Base-by-base conservation (phyloP, 176 grass and related monocot genomes). In the Bromus sterilis region DNA sequence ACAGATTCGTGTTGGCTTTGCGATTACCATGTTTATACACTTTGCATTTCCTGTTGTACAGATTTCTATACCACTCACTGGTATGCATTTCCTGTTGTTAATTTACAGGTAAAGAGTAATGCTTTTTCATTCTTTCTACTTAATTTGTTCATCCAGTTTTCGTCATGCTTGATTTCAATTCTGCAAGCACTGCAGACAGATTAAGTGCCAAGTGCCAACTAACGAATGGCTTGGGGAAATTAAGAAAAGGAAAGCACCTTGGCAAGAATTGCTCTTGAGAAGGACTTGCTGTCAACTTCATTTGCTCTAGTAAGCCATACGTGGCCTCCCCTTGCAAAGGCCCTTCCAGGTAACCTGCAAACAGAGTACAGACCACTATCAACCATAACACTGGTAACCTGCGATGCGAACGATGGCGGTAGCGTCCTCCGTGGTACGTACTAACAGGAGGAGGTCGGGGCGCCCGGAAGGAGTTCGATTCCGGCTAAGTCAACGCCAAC, bases 201-300 rank as follows among this genome's bases (percentile, higher is more conserved):
- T n/a, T n/a, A n/a, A n/a, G n/a, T n/a, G n/a, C 16, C 31, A 30
- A 35, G 37, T 10, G 29, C 26, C 37, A 23, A 67, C 0, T 71
- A 43, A 30, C 11, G 9, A 32, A 39, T 51, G 26, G 7, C 23
- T 16, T 1, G 0, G 8, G 4, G 2, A n/a, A 76, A 66, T 16
- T 1, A 61, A 68, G 20, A 5, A 4, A 84, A 80, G 23, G 59
- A n/a, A 80, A 65, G 51, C 36, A 93, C 95, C 90, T 89, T 98
- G 14, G 96, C 96, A 15, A 98, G 96, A 68, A 98, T 98, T 7
- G 96, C 96, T 72, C 96, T 94, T 31, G 82, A 77, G 21, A 98
- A 98, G 9, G 88, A 84, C 79, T 90, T 93, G 88, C 89, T 98
- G 28, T 95, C 89, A 48, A 84, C 93, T 82, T 95, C 77, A 59